These are phyloP conservation scores for Aphanomyces euteiches DNA, from an alignment of 352 stramenopile species.

Conservation along the genomic window DNA sequence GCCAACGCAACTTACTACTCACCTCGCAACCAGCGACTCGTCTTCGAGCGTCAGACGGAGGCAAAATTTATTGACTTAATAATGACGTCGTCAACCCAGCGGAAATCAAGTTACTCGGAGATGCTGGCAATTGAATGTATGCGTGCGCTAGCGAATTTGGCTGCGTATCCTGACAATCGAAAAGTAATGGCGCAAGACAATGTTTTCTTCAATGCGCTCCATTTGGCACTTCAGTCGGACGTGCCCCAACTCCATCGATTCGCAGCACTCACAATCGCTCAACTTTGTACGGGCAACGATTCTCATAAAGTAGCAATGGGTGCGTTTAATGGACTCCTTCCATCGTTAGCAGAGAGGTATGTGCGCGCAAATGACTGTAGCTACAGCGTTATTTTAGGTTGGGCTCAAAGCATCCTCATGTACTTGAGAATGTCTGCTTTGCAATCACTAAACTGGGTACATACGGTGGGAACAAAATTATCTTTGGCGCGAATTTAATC, in stretches of 20 bases:
- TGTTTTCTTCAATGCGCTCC: constrained; percentile 37
- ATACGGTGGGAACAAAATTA: constrained; percentile 74
- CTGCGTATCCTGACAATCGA: constrained; percentile 31
- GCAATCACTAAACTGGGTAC: constrained; percentile 64
- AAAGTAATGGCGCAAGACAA: constrained; percentile 34
- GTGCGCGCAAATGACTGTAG: background rate
- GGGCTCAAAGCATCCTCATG: constrained; percentile 59
- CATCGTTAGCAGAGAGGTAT: constrained; percentile 40
- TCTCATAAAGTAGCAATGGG: constrained; percentile 60
- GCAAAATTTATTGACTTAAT: constrained; percentile 37
- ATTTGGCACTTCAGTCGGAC: constrained; percentile 48
- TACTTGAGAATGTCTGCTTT: constrained; percentile 65
- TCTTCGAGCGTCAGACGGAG: constrained; percentile 35
- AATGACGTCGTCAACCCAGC: constrained; percentile 39
- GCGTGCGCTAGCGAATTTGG: constrained; percentile 16
- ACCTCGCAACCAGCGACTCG: constrained; percentile 47
- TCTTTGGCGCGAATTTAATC: constrained; percentile 63
- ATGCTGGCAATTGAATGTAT: background rate
- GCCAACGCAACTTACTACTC: constrained; percentile 43
- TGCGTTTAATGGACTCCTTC: constrained; percentile 40
- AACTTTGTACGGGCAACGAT: constrained; percentile 57
- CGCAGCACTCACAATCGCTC: constrained; percentile 48
- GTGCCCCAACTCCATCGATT: constrained; percentile 57
- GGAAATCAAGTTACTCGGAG: constrained; percentile 7
- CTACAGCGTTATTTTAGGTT: constrained; percentile 38